Conservation (phyloP, 2,329 filamentous ascomycete genomes). For the Aureobasidium musti region DNA sequence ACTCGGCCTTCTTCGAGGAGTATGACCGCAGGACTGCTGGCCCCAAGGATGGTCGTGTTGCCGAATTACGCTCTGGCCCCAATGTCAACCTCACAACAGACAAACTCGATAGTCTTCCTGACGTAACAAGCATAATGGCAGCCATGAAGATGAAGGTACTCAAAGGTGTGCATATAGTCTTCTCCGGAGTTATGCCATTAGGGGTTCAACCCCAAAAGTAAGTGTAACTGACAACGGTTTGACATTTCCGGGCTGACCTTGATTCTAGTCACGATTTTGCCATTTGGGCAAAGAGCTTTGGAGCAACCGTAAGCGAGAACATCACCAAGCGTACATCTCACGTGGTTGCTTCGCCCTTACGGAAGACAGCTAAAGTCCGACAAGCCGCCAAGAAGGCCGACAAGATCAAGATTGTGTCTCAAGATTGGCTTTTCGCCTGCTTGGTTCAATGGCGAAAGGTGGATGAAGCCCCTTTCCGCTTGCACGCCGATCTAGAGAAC, state of each 20-base stretch:
- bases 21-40: slow-evolving; percentile 63
- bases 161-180: slow-evolving; percentile 73
- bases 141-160: slow-evolving; percentile 76
- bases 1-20: slow-evolving; percentile 77
- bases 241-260: slow-evolving; percentile 39
- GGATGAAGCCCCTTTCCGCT: slow-evolving; percentile 75
- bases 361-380: slow-evolving; percentile 86
- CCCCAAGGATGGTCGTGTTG: slow-evolving; percentile 50
- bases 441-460: slow-evolving; percentile 80
- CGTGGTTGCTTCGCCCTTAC: slow-evolving; percentile 68
- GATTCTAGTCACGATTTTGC: slow-evolving; percentile 71
- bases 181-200: slow-evolving; percentile 86
- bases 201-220: slow-evolving; percentile 70
- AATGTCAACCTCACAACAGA: slow-evolving; percentile 50
- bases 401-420: slow-evolving; percentile 82
- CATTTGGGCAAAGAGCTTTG: slow-evolving; percentile 82
- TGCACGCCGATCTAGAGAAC: slow-evolving; percentile 56
- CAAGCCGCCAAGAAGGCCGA: slow-evolving; percentile 76
- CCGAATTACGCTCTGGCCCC: slow-evolving; percentile 55
- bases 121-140: slow-evolving; percentile 83
- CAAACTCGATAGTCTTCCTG: slow-evolving; percentile 67
- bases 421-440: slow-evolving; percentile 84
- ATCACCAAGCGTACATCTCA: slow-evolving; percentile 63
- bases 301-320: slow-evolving; percentile 66
- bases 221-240: slow-evolving; percentile 33